Evolutionary conservation across 768 basidiomycete species (phyloP), one percentile per base, ranked within the genome.

Genomic region (Boletus reticuloceps): DNA sequence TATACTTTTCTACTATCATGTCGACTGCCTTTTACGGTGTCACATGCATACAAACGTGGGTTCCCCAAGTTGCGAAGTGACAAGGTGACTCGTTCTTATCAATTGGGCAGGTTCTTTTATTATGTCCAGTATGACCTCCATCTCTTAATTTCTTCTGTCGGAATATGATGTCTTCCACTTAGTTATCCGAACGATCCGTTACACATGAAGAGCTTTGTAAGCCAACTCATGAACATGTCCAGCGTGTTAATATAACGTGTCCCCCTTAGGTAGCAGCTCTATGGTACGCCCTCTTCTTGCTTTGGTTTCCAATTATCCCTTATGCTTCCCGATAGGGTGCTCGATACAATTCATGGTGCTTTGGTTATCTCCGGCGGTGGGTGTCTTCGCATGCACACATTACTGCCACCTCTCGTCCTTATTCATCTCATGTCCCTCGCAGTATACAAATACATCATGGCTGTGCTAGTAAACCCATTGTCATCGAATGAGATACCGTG

Each of bases 11-110:
- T 36, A 13, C 11, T 14, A 2, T 58, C 22, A 4, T 47, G 29
- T 40, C 32, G 9, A 47, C 49, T 6, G n/a, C 20, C 4, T 16
- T 58, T 38, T 58, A 58, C 2, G 50, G 55, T 12, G 5, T 51
- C 7, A 43, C 55, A 4, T 58, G 58, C 29, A 51, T 58, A 36
- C 55, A 58, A 58, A 52, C 47, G 58, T 58, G 31, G 47, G 58
- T 36, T 38, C 16, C 6, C n/a, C 3, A 4, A 22, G 22, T 22
- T 22, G 22, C 22, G 22, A 22, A 3, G 22, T 14, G n/a, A 25
- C 34, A 11, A 1, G 6, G n/a, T 6, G 14, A 16, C 19, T 2
- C 8, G 8, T 36, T 32, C 9, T 32, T n/a, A n/a, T 14, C 52
- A 4, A 3, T 19, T 1, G 13, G 31, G 11, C 22, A 60, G 59